Percentiles rank a stretch among this genome's conserved stretches.
Evolutionary conservation across 2,329 filamentous ascomycete genomes (phyloP).

Genomic region (Talaromyces sp.): DNA sequence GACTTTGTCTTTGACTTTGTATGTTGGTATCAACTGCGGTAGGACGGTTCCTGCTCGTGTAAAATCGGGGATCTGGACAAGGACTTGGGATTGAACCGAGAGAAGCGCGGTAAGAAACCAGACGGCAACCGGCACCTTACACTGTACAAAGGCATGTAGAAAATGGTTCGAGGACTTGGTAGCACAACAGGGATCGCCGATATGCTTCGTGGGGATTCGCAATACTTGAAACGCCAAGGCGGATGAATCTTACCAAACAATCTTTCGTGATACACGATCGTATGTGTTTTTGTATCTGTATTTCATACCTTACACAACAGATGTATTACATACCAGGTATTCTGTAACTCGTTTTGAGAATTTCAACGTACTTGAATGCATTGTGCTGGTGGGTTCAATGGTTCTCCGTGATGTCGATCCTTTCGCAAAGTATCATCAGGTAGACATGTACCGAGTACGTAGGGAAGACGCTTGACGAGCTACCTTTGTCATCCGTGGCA

Average conservation of each 20-base stretch:
- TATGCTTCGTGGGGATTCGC: background rate
- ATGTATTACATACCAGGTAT: background rate
- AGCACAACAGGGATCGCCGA: slow-evolving; percentile 1
- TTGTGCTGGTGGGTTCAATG: background rate
- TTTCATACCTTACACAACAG: background rate
- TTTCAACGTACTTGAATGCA: background rate
- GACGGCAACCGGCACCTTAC: background rate
- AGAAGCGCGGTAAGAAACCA: background rate
- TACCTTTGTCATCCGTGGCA: background rate
- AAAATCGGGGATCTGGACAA: background rate
- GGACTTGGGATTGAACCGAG: background rate
- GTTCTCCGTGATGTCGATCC: background rate
- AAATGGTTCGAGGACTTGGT: background rate
- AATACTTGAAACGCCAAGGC: slow-evolving; percentile 9
- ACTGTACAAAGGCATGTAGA: background rate
- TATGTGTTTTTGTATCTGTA: background rate
- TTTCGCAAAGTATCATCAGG: background rate
- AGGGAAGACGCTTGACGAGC: background rate
- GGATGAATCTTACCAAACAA: background rate
- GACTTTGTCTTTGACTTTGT: background rate
- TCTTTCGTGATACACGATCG: no score
- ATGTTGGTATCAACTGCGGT: background rate
- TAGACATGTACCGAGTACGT: no score
- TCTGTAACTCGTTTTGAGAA: no score
- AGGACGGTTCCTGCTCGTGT: background rate